phyloP scores from a whole-genome alignment of 208 protist species.

The Acanthamoeba castellanii region DNA sequence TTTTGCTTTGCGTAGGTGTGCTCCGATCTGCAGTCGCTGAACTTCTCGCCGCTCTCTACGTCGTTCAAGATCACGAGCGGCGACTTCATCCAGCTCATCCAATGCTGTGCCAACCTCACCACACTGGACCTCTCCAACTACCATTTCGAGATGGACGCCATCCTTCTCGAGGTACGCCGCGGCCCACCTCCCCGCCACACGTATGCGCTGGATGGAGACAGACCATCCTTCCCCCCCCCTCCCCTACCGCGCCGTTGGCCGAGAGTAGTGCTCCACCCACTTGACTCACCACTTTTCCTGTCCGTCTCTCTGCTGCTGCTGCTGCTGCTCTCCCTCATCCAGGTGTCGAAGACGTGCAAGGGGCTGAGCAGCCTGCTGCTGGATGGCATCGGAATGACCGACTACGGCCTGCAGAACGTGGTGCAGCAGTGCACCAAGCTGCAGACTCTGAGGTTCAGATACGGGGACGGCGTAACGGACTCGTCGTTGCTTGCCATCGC shows the following conservation, averaged over 20 bases:
- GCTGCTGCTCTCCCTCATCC: no score
- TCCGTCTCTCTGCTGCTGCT: no score
- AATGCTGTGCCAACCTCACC: constrained; percentile 59
- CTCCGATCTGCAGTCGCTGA: constrained; percentile 57
- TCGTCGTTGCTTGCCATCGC: constrained; percentile 48
- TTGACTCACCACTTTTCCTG: no score
- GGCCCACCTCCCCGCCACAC: neutral
- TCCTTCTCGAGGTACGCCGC: constrained; percentile 31
- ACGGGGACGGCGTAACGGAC: constrained; percentile 56
- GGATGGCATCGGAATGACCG: constrained; percentile 61
- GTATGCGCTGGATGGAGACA: neutral
- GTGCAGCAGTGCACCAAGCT: constrained; percentile 61
- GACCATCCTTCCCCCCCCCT: no score
- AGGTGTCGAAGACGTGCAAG: constrained; percentile 38
- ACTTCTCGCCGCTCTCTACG: constrained; percentile 40
- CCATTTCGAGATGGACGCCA: constrained; percentile 66
- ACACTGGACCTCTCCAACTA: constrained; percentile 59
- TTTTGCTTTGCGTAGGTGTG: constrained; percentile 4
- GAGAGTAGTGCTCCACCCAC: no score
- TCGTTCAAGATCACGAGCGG: constrained; percentile 52
- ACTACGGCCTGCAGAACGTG: constrained; percentile 60
- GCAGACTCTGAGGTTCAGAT: constrained; percentile 47
- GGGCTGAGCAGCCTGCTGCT: constrained; percentile 47
- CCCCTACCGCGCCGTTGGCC: no score
- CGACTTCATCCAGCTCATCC: constrained; percentile 51